A percentile compares a stretch with the other conserved stretches of the same genome.
phyloP scores from a whole-genome alignment of 768 basidiomycete genomes.

The Hemileccinum impolitum region DNA sequence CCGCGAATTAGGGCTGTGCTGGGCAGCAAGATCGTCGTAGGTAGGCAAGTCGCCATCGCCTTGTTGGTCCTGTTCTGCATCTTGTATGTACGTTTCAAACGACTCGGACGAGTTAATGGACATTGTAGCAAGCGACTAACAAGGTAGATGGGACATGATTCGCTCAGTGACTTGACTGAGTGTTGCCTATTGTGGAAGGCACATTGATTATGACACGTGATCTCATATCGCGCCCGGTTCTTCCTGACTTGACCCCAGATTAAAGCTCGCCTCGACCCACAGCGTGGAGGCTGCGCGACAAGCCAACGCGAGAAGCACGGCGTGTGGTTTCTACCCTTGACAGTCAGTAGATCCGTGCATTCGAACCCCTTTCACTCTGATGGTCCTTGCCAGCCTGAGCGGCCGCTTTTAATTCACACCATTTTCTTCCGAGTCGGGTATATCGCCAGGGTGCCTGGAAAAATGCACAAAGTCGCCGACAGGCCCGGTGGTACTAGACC shows the following conservation, averaged over 20 bases:
- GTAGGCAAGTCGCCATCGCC: constrained; percentile 63
- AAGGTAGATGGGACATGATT: background rate
- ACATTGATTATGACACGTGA: constrained; percentile 11
- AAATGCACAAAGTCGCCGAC: constrained; percentile 3
- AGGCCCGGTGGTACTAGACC: background rate
- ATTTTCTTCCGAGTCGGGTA: background rate
- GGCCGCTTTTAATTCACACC: background rate
- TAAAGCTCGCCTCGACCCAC: background rate
- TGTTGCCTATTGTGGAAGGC: background rate
- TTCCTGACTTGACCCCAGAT: no score
- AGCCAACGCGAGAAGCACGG: background rate
- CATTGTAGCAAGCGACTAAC: constrained; percentile 11
- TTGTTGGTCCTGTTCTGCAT: constrained; percentile 40
- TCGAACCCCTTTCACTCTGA: background rate
- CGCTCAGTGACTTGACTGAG: no score
- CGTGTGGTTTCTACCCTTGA: background rate
- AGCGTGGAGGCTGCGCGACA: background rate
- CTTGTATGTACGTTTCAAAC: constrained; percentile 26
- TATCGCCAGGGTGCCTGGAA: background rate
- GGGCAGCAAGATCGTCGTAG: constrained; percentile 74
- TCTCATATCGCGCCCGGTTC: background rate
- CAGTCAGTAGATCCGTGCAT: background rate
- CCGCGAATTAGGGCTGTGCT: constrained; percentile 84
- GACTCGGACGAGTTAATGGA: constrained; percentile 19
- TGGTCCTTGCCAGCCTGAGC: background rate